phyloP scores from a whole-genome alignment of 108 stramenopile genomes.

The Cyclotella cryptica region DNA sequence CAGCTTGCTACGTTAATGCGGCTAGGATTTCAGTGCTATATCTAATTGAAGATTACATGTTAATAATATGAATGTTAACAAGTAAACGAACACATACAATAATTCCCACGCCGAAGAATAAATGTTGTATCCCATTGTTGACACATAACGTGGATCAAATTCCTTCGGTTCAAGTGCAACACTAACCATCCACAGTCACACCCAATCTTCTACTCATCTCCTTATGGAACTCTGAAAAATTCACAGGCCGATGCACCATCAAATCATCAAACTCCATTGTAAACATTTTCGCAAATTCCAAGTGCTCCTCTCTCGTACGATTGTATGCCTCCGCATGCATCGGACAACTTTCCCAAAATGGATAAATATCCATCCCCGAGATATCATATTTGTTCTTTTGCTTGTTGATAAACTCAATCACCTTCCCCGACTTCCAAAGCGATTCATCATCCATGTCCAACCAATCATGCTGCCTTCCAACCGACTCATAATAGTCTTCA shows the following conservation, averaged over 20 bases:
- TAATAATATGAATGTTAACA: no score
- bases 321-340: slow-evolving; percentile 8
- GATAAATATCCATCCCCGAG: neutral
- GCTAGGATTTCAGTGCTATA: no score
- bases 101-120: no score
- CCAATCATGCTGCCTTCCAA: slow-evolving; percentile 1
- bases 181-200: slow-evolving; percentile 2
- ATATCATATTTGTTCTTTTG: slow-evolving; percentile 9
- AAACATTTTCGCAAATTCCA: slow-evolving; percentile 9
- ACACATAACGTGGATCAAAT: no score
- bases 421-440: slow-evolving; percentile 3
- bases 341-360: slow-evolving; percentile 12
- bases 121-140: no score
- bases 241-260: neutral
- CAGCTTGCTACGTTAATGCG: no score
- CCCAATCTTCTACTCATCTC: slow-evolving; percentile 9
- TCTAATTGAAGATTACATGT: no score
- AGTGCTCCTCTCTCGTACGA: slow-evolving; percentile 1
- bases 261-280: slow-evolving; percentile 11
- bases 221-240: slow-evolving; percentile 13
- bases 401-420: neutral
- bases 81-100: no score
- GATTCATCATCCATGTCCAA: slow-evolving; percentile 10
- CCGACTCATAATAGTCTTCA: slow-evolving; percentile 5
- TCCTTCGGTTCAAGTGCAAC: no score